phyloP scores from a whole-genome alignment of 75 land plant genomes.

The Larix kaempferi region DNA sequence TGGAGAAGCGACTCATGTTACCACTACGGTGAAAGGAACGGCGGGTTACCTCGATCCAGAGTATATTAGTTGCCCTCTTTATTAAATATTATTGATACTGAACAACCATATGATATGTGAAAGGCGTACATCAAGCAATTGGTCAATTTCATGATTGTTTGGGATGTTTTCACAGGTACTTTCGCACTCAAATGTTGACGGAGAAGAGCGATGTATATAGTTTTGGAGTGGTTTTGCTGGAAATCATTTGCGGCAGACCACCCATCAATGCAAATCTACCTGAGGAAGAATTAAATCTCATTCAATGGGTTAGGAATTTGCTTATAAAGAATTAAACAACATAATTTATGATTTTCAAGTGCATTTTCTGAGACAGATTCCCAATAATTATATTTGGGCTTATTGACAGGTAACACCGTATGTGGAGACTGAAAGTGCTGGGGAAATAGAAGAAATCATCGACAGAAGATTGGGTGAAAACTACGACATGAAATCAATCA shows the following conservation, averaged over 20 bases:
- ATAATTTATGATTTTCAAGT: too few relatives aligned
- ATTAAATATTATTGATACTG: background rate
- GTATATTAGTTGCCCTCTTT: constrained; percentile 6
- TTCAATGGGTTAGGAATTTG: constrained; percentile 30
- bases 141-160: background rate
- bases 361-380: too few relatives aligned
- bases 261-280: constrained; percentile 1
- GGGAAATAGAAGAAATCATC: too few relatives aligned
- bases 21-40: constrained; percentile 22
- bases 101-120: background rate
- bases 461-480: too few relatives aligned
- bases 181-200: constrained; percentile 31
- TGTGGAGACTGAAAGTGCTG: too few relatives aligned
- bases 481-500: too few relatives aligned
- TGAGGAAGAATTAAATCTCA: constrained; percentile 30
- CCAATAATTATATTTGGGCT: too few relatives aligned
- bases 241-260: constrained; percentile 24
- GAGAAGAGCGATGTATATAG: constrained; percentile 53
- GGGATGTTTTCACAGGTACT: constrained; percentile 14
- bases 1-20: constrained; percentile 12
- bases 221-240: constrained; percentile 44
- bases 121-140: background rate
- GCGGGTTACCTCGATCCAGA: constrained; percentile 35
- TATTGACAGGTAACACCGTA: too few relatives aligned
- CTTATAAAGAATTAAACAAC: background rate